These are phyloP conservation scores for Hemileccinum impolitum DNA, from an alignment of 768 basidiomycete genomes.

Conservation along the genomic window DNA sequence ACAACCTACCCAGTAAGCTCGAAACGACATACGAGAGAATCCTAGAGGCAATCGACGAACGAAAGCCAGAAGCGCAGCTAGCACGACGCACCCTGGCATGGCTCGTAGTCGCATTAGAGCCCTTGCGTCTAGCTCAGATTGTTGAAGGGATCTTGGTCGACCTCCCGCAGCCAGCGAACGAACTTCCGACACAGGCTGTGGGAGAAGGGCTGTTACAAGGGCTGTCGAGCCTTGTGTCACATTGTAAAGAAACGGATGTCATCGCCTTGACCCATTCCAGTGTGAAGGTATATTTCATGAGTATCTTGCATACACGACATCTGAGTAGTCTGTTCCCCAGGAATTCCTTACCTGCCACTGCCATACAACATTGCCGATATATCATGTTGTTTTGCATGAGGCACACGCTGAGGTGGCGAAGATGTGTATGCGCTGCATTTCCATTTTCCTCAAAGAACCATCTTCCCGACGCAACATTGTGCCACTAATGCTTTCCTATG, in stretches of 20 bases:
- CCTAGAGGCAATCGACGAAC: background rate
- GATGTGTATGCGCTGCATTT: background rate
- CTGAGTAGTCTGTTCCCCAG: background rate
- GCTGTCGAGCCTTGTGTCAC: constrained; percentile 2
- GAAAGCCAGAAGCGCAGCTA: background rate
- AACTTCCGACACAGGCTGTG: too few relatives aligned
- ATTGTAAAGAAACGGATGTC: background rate
- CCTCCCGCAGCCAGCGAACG: too few relatives aligned
- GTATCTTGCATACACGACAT: background rate
- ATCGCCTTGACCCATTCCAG: constrained; percentile 5
- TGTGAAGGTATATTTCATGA: constrained; percentile 6
- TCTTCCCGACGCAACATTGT: too few relatives aligned
- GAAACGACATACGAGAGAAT: background rate
- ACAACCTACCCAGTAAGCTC: background rate
- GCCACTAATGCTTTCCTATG: background rate
- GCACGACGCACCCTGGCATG: background rate
- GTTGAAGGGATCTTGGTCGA: background rate
- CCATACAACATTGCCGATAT: background rate
- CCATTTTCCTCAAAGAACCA: background rate
- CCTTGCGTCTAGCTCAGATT: background rate
- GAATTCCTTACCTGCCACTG: constrained; percentile 1
- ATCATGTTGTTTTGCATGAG: background rate
- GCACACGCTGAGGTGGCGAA: background rate
- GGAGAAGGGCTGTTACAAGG: background rate
- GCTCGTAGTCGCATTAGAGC: background rate